Base-by-base conservation (phyloP, 1,284 basidiomycete genomes). In the Melampsora americana region DNA sequence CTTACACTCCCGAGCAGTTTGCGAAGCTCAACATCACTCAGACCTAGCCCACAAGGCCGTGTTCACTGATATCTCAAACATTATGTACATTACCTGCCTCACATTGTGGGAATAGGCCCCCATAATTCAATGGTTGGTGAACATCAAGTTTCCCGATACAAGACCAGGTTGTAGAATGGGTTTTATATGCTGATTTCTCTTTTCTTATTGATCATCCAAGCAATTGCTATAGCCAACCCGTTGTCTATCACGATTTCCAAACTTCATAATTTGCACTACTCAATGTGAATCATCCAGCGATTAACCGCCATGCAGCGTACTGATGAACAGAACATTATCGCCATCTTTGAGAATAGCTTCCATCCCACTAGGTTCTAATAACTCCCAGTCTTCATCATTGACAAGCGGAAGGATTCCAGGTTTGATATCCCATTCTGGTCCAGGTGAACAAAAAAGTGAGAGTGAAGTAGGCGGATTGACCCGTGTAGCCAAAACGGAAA, bases 331-430 rank as follows among this genome's bases (percentile, higher is more conserved):
- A 11, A 74, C 71, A 32, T 74, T 74, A 60, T 74, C 71, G 12
- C 50, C 50, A 4, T 66, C 23, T 46, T 74, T 50, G n/a, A 74
- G 53, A 5, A 66, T 4, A 32, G 62, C 71, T n/a, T 74, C 48
- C 71, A 74, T 74, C 59, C 64, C 71, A 66, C 62, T 66, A 23
- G 71, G 71, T 11, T 66, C 71, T 28, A 74, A 66, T n/a, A 74
- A 64, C 42, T 74, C 71, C 71, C 71, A 74, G 60, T 74, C 71
- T 53, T 74, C 71, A 60, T 74, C 71, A 56, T 74, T 74, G 28
- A 74, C 64, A 16, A 74, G 20, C 20, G 71, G 71, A 23, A 74
- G 48, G n/a, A 74, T 74, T 39, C 71, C 71, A 35, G 71, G 62
- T 42, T 66, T 66, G 48, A 74, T 44, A 59, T 74, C 62, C 64